Evolutionary conservation across 768 basidiomycete species (phyloP).

Genomic region (Paxillus ammoniavirescens): DNA sequence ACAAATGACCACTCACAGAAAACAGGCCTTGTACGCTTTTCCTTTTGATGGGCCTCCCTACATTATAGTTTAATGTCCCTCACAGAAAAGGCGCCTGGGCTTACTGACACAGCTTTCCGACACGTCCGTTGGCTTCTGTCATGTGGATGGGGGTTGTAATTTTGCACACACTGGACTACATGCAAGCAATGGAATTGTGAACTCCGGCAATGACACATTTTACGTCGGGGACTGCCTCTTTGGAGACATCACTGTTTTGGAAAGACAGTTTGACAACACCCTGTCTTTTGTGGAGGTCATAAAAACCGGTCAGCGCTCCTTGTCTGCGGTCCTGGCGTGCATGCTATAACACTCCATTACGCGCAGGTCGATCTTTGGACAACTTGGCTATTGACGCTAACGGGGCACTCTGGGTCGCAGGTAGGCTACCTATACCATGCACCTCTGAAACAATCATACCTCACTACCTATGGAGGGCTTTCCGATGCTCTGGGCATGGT

Average conservation of each 20-base stretch:
- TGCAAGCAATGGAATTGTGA: conserved; percentile 61
- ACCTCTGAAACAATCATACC: not conserved
- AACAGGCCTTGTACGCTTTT: conserved; percentile 46
- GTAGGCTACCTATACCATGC: conserved; percentile 30
- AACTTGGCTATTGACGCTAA: conserved; percentile 60
- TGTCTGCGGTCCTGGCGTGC: not conserved
- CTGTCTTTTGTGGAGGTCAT: conserved; percentile 55
- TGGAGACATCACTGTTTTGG: conserved; percentile 52
- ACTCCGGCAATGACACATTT: conserved; percentile 52
- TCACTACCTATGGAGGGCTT: conserved; percentile 33
- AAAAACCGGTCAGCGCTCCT: conserved; percentile 42
- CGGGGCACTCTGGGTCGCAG: conserved; percentile 63
- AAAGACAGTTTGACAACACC: conserved; percentile 56
- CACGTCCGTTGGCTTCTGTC: conserved; percentile 64
- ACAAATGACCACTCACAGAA: conserved; percentile 66
- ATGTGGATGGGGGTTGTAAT: conserved; percentile 59
- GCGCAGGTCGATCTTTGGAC: conserved; percentile 51
- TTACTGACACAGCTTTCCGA: conserved; percentile 33
- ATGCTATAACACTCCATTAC: conserved; percentile 6
- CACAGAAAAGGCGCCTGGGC: conserved; percentile 20
- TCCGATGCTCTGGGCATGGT: conserved; percentile 37
- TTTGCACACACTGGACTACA: conserved; percentile 49
- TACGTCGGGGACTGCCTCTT: conserved; percentile 52
- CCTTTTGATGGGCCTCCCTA: not conserved
- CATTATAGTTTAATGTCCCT: not conserved